A percentile compares a stretch with the other conserved stretches of the same genome.
These are phyloP conservation scores for Scedosporium boydii DNA, from an alignment of 2,329 filamentous ascomycete species.

Conservation along the genomic window DNA sequence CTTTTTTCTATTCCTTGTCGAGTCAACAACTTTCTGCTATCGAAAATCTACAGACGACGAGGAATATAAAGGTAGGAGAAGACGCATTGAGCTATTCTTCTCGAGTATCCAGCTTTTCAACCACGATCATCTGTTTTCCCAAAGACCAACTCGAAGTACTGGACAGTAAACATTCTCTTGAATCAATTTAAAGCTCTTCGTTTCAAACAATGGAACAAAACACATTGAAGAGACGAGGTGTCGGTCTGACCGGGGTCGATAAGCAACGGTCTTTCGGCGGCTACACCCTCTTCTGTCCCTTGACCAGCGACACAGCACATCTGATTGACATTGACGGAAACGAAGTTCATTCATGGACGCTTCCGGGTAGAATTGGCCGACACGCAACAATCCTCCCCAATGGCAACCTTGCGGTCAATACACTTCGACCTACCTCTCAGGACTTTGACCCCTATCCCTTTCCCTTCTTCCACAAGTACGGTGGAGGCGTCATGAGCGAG, in stretches of 20 bases:
- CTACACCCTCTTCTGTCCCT: slow-evolving; percentile 20
- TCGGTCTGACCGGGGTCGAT: slow-evolving; percentile 19
- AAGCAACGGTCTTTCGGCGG: slow-evolving; percentile 16
- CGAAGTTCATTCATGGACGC: slow-evolving; percentile 19
- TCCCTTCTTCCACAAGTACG: slow-evolving; percentile 21
- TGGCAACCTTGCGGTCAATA: slow-evolving; percentile 21
- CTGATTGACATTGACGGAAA: slow-evolving; percentile 19
- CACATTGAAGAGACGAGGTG: slow-evolving; percentile 18
- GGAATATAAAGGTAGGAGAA: neutral
- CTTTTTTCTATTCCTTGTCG: no score
- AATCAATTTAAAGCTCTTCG: neutral
- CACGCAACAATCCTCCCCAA: slow-evolving; percentile 18
- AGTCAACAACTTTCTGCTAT: no score
- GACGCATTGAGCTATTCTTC: no score
- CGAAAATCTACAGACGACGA: neutral
- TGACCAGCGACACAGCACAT: slow-evolving; percentile 17
- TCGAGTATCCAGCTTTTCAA: neutral
- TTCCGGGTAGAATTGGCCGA: slow-evolving; percentile 17
- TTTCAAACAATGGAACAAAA: slow-evolving; percentile 16
- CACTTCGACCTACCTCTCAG: slow-evolving; percentile 10
- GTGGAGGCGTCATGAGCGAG: slow-evolving; percentile 20
- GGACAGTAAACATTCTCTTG: no score
- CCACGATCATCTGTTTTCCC: neutral
- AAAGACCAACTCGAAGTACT: no score
- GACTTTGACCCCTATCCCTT: slow-evolving; percentile 14